Conservation (phyloP, 2,329 filamentous ascomycete species). For the Colletotrichum eleusines region DNA sequence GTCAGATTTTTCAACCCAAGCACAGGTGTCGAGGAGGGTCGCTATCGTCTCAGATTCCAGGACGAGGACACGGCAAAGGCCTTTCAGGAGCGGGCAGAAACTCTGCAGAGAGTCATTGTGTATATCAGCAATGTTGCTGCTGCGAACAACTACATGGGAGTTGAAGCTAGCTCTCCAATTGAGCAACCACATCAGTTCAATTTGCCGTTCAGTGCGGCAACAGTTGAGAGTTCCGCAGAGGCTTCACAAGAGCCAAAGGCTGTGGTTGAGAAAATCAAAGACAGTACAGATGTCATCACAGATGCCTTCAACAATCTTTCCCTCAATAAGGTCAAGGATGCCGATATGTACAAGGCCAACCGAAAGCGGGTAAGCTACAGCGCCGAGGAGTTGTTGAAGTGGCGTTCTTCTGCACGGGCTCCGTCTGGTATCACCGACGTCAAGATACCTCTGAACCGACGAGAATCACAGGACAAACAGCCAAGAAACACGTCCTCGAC, state of each 20-base stretch:
- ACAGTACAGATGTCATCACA: not conserved
- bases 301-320: conserved; percentile 29
- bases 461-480: not conserved
- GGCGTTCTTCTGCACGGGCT: conserved; percentile 7
- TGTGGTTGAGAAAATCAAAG: not conserved
- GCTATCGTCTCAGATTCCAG: not conserved
- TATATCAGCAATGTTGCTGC: conserved; percentile 1
- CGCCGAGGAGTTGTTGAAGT: conserved; percentile 9
- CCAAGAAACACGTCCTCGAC: not conserved
- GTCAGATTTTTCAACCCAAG: not conserved
- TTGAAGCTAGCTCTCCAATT: not conserved
- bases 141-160: not conserved
- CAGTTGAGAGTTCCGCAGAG: not conserved
- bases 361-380: conserved; percentile 20
- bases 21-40: not conserved
- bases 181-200: not conserved
- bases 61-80: not conserved
- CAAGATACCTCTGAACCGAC: conserved; percentile 16
- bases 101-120: conserved; percentile 1
- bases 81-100: not conserved
- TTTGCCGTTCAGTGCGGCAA: too few species aligned
- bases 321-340: conserved; percentile 23
- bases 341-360: conserved; percentile 29
- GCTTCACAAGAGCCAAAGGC: not conserved
- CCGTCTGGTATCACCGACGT: conserved; percentile 26